A percentile compares a stretch with the other conserved stretches of the same genome.
phyloP scores from a whole-genome alignment of 108 stramenopile species.

The Nannochloropsis granulata region DNA sequence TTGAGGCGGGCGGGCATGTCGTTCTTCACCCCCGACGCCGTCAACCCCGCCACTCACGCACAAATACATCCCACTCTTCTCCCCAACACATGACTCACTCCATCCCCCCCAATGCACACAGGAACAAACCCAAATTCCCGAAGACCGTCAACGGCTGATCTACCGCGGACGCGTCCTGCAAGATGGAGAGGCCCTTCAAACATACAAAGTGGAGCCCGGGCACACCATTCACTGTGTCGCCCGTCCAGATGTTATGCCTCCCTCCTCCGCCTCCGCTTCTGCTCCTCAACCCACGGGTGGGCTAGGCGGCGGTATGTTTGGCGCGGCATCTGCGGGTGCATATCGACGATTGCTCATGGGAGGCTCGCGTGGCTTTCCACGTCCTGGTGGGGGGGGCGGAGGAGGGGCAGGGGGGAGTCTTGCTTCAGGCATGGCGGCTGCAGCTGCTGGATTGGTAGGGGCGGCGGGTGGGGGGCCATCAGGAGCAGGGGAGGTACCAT shows the following conservation, averaged over 20 bases:
- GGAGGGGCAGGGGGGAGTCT: not conserved
- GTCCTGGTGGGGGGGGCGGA: not conserved
- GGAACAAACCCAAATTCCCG: not conserved
- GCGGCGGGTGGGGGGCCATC: not conserved
- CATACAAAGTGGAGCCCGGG: slow-evolving; percentile 35
- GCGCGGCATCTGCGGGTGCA: not conserved
- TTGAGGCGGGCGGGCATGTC: too few species aligned
- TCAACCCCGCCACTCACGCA: too few species aligned
- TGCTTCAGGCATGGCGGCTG: not conserved
- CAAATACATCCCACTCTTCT: too few species aligned
- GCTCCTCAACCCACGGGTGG: not conserved
- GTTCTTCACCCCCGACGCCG: too few species aligned
- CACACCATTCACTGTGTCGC: slow-evolving; percentile 41
- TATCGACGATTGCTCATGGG: not conserved
- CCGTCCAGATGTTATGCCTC: slow-evolving; percentile 17
- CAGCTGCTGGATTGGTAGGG: not conserved
- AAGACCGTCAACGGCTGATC: slow-evolving; percentile 36
- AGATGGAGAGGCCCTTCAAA: slow-evolving; percentile 10
- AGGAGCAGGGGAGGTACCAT: not conserved
- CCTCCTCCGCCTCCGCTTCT: not conserved
- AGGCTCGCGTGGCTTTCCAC: not conserved
- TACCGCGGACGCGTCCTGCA: slow-evolving; percentile 37
- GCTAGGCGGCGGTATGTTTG: not conserved
- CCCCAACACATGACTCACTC: too few species aligned
- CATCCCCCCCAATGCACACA: not conserved